Evolutionary conservation across 208 protist genomes (phyloP).

Genomic region (Trypanosoma congolense): DNA sequence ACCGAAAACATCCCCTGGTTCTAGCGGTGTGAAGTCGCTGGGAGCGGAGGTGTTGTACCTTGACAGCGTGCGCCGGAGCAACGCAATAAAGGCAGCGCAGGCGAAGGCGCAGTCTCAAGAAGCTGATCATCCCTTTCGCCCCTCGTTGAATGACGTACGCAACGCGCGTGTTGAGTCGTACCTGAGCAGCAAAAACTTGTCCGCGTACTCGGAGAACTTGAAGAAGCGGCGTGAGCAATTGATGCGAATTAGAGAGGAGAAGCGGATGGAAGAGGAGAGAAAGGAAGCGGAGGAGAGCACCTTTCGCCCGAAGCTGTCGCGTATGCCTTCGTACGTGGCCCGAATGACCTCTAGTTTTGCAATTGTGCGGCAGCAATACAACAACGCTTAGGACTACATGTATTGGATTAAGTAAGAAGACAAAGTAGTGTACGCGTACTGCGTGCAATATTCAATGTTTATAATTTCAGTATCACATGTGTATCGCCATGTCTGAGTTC

Average conservation of each 20-base stretch:
- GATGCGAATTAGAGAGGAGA: slow-evolving; percentile 15
- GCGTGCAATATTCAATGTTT: too few relatives aligned
- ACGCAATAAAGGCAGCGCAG: slow-evolving; percentile 23
- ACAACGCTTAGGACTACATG: slow-evolving; percentile 14
- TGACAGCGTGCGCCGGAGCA: slow-evolving; percentile 6
- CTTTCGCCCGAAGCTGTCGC: slow-evolving; percentile 61
- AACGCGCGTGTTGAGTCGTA: slow-evolving; percentile 49
- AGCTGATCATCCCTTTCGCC: slow-evolving; percentile 41
- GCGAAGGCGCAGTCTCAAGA: slow-evolving; percentile 35
- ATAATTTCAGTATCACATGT: too few relatives aligned
- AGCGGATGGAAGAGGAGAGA: not conserved
- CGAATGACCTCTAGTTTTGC: slow-evolving; percentile 73
- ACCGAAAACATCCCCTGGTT: slow-evolving; percentile 40
- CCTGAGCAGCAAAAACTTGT: slow-evolving; percentile 45
- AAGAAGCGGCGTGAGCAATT: slow-evolving; percentile 17
- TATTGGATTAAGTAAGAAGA: not conserved
- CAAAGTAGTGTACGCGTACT: not conserved
- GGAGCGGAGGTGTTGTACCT: slow-evolving; percentile 16
- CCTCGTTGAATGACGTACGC: slow-evolving; percentile 29
- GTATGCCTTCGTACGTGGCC: slow-evolving; percentile 59
- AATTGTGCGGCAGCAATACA: slow-evolving; percentile 50
- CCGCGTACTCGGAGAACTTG: slow-evolving; percentile 34
- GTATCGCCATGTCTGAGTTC: too few relatives aligned
- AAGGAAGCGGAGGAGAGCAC: slow-evolving; percentile 46
- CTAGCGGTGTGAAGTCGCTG: slow-evolving; percentile 16